A percentile compares a stretch with the other conserved stretches of the same genome.
Evolutionary conservation across 164 flowering plant genomes (phyloP).

Genomic region (Malania oleifera): DNA sequence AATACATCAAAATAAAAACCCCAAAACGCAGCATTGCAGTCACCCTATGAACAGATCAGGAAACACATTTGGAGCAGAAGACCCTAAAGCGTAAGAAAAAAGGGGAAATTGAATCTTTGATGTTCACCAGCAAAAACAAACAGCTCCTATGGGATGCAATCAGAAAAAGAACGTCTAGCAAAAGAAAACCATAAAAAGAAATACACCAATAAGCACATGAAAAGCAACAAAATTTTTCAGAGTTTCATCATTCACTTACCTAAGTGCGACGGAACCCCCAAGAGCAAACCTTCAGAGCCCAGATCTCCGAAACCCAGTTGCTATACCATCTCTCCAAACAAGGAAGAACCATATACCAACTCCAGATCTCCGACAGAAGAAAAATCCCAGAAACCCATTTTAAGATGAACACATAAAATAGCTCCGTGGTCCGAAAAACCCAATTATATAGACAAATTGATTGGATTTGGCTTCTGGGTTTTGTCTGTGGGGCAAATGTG

Average conservation of each 20-base stretch:
- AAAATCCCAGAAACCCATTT: not conserved
- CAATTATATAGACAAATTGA: constrained; percentile 4
- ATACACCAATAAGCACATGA: not conserved
- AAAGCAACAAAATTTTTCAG: not conserved
- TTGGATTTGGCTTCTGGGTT: constrained; percentile 14
- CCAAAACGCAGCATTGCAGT: constrained; percentile 3
- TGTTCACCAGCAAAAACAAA: constrained; percentile 1
- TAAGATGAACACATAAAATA: constrained; percentile 14
- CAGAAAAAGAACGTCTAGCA: not conserved
- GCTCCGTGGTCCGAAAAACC: constrained; percentile 3
- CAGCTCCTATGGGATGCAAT: not conserved
- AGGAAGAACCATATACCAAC: constrained; percentile 4
- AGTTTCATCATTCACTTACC: constrained; percentile 17
- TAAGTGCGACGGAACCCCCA: constrained; percentile 9
- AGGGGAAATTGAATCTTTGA: not conserved
- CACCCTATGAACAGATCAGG: constrained; percentile 10
- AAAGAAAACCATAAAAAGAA: not conserved
- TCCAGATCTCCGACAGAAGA: constrained; percentile 29
- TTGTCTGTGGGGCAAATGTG: constrained; percentile 17
- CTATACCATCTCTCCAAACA: constrained; percentile 3
- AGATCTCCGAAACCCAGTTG: constrained; percentile 32
- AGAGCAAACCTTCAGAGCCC: constrained; percentile 16
- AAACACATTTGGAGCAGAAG: constrained; percentile 1
- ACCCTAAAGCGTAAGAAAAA: not conserved
- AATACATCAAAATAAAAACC: constrained; percentile 1